Percentiles rank a stretch among this genome's conserved stretches.
Evolutionary conservation across 2,329 filamentous ascomycete species (phyloP).

Genomic region (Pseudogymnoascus sp.): DNA sequence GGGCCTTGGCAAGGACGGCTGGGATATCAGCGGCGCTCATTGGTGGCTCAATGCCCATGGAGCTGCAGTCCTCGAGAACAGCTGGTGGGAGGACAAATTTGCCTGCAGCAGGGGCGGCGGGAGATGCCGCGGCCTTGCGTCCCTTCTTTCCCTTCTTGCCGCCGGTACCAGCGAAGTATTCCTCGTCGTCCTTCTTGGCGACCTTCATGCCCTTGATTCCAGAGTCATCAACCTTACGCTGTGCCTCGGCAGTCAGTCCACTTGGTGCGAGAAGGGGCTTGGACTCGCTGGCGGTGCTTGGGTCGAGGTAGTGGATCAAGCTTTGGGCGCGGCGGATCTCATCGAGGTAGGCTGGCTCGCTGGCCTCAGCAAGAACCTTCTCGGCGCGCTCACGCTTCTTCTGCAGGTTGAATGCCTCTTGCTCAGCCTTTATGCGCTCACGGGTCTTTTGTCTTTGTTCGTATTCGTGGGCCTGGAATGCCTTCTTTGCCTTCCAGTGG

Average conservation of each 20-base stretch:
- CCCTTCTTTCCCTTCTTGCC: slow-evolving; percentile 86
- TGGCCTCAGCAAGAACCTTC: slow-evolving; percentile 71
- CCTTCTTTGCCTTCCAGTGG: slow-evolving; percentile 75
- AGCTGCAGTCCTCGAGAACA: slow-evolving; percentile 82
- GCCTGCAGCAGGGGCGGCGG: slow-evolving; percentile 39
- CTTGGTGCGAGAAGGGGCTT: slow-evolving; percentile 56
- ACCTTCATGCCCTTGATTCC: slow-evolving; percentile 79
- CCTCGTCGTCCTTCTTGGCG: slow-evolving; percentile 82
- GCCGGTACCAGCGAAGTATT: slow-evolving; percentile 67
- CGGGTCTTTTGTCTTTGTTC: slow-evolving; percentile 69
- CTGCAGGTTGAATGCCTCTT: slow-evolving; percentile 63
- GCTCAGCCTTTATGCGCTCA: slow-evolving; percentile 76
- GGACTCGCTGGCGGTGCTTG: slow-evolving; percentile 59
- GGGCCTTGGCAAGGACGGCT: slow-evolving; percentile 75
- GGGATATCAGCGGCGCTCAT: slow-evolving; percentile 80
- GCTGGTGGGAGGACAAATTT: slow-evolving; percentile 85
- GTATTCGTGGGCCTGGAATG: slow-evolving; percentile 75
- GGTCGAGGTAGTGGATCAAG: slow-evolving; percentile 87
- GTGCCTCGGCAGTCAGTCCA: slow-evolving; percentile 69
- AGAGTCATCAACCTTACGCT: slow-evolving; percentile 78
- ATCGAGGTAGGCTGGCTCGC: slow-evolving; percentile 80
- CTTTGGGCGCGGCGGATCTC: slow-evolving; percentile 86
- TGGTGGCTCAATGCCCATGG: slow-evolving; percentile 79
- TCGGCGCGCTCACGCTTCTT: slow-evolving; percentile 70
- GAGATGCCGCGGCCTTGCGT: slow-evolving; percentile 55